phyloP scores from a whole-genome alignment of 2,329 filamentous ascomycete species.

The Cladosporium sp. region DNA sequence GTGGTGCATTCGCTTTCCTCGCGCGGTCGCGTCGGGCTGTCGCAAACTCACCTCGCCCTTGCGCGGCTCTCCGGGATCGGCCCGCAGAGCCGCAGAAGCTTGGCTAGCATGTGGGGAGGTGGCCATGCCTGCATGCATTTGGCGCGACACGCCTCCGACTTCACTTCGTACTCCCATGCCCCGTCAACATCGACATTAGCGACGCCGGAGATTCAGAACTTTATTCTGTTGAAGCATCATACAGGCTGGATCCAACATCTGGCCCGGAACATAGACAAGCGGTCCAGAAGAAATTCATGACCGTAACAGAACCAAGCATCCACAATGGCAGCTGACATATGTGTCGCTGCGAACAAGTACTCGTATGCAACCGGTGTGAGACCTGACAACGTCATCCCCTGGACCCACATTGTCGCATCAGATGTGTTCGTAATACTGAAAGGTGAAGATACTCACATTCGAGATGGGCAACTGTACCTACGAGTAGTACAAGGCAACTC shows the following conservation, averaged over 20 bases:
- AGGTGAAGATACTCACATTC: constrained; percentile 11
- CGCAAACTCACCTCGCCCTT: no score
- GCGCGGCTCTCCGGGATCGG: constrained; percentile 1
- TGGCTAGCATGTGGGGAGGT: neutral
- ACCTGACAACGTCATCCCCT: constrained; percentile 28
- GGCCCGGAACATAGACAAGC: neutral
- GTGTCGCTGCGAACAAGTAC: constrained; percentile 26
- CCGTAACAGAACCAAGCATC: neutral
- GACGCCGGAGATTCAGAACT: no score
- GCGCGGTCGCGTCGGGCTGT: no score
- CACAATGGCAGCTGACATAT: constrained; percentile 21
- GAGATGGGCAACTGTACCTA: constrained; percentile 28
- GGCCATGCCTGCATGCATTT: no score
- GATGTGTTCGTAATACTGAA: constrained; percentile 26
- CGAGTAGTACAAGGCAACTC: constrained; percentile 34
- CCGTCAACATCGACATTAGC: neutral
- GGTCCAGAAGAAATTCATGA: neutral
- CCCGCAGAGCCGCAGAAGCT: neutral
- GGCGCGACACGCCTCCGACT: neutral
- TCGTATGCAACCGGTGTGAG: constrained; percentile 29
- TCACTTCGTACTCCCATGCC: neutral
- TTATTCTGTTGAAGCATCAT: no score
- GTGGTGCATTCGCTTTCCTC: no score
- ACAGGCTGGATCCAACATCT: constrained; percentile 5
- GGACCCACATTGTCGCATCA: constrained; percentile 28